These are phyloP conservation scores for Aspergillus jensenii DNA, from an alignment of 2,329 filamentous ascomycete species.

Conservation along the genomic window DNA sequence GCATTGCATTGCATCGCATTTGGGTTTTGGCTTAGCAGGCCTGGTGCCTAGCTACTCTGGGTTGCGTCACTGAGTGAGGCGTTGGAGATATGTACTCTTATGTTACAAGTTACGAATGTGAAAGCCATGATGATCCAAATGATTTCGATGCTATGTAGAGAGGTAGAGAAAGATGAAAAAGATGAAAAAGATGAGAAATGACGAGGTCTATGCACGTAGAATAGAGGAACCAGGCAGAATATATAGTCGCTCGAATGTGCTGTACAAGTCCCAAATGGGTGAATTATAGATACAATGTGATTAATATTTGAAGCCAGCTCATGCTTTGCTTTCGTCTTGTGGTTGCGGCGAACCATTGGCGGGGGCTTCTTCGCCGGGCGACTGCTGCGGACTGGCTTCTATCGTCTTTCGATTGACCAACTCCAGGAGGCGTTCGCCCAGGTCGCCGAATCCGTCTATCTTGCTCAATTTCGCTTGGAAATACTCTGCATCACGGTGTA, in stretches of 20 bases:
- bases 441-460: constrained; percentile 74
- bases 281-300: constrained; percentile 8
- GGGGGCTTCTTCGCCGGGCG: not conserved
- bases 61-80: constrained; percentile 1
- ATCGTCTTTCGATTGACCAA: constrained; percentile 41
- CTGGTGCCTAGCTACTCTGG: not conserved
- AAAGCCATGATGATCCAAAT: not conserved
- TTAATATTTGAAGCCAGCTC: not conserved
- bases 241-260: constrained; percentile 1
- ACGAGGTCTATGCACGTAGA: not conserved
- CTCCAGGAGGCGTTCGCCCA: constrained; percentile 67
- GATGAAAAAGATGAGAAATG: not conserved
- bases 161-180: no score
- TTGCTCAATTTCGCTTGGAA: constrained; percentile 71
- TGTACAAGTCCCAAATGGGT: constrained; percentile 9
- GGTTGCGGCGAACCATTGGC: constrained; percentile 8
- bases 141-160: not conserved
- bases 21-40: not conserved
- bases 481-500: constrained; percentile 73
- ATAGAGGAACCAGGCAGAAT: not conserved
- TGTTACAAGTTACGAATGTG: not conserved
- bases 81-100: not conserved
- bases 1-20: not conserved
- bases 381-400: constrained; percentile 13
- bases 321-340: constrained; percentile 1